A percentile compares a stretch with the other conserved stretches of the same genome.
phyloP scores from a whole-genome alignment of 768 basidiomycete species.

The Collybia mongolica region DNA sequence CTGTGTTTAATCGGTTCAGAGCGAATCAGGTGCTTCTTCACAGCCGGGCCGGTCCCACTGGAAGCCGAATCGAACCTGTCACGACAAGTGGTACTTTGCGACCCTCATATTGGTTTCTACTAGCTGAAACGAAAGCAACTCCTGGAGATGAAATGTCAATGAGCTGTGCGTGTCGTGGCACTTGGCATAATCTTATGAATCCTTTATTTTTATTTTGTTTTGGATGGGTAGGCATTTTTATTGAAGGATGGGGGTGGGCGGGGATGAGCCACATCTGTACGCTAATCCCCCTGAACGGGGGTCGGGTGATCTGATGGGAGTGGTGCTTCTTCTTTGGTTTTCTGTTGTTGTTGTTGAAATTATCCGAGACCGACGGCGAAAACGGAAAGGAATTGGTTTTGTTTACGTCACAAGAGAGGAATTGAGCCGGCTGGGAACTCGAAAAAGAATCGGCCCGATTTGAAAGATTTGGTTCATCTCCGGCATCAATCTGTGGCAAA shows the following conservation, averaged over 20 bases:
- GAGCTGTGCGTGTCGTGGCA: no score
- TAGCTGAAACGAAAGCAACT: no score
- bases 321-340: background rate
- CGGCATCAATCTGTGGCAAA: constrained; percentile 22
- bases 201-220: no score
- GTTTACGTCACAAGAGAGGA: constrained; percentile 16
- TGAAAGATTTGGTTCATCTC: no score
- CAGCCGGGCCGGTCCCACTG: constrained; percentile 9
- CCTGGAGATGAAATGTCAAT: no score
- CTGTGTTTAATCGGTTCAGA: constrained; percentile 5
- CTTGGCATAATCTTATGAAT: no score
- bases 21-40: background rate
- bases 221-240: no score
- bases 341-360: constrained; percentile 6
- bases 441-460: background rate
- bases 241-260: no score
- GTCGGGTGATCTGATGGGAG: constrained; percentile 8
- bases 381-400: constrained; percentile 1
- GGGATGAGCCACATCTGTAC: constrained; percentile 6
- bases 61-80: constrained; percentile 10
- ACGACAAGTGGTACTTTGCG: background rate
- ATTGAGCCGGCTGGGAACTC: constrained; percentile 4
- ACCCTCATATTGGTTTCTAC: no score
- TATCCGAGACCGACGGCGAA: constrained; percentile 16
- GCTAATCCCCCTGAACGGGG: constrained; percentile 15